Evolutionary conservation across 768 basidiomycete genomes (phyloP).

Genomic region (Serendipita sp.): DNA sequence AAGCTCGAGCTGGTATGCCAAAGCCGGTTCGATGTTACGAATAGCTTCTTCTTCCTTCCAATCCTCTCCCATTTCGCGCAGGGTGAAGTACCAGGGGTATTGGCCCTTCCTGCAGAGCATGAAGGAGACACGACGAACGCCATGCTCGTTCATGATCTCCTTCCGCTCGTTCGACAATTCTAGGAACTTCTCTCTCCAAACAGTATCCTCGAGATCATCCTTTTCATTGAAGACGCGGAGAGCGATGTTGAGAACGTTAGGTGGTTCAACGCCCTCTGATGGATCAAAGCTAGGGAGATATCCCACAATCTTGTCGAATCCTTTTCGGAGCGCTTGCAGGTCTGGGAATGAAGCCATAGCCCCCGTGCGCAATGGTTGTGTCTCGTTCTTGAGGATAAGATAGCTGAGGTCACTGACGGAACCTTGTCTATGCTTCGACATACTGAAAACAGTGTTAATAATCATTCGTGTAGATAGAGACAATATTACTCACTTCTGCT

Average conservation of each 20-base stretch:
- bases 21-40: slow-evolving; percentile 93
- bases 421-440: slow-evolving; percentile 59
- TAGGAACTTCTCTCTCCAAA: slow-evolving; percentile 57
- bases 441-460: slow-evolving; percentile 13
- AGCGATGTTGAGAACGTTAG: slow-evolving; percentile 89
- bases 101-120: slow-evolving; percentile 79
- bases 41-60: slow-evolving; percentile 96
- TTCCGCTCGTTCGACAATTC: slow-evolving; percentile 55
- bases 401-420: slow-evolving; percentile 94
- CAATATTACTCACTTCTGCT: slow-evolving; percentile 12
- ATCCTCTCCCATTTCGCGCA: slow-evolving; percentile 50
- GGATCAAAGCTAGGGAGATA: slow-evolving; percentile 60
- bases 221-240: slow-evolving; percentile 72
- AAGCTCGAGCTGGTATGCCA: slow-evolving; percentile 95
- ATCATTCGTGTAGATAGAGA: background rate
- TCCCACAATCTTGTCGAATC: slow-evolving; percentile 57
- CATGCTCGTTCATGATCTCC: slow-evolving; percentile 46
- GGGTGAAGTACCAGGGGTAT: slow-evolving; percentile 89
- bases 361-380: slow-evolving; percentile 80
- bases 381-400: slow-evolving; percentile 70
- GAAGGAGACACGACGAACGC: slow-evolving; percentile 83
- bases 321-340: slow-evolving; percentile 44
- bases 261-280: slow-evolving; percentile 54
- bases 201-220: slow-evolving; percentile 60
- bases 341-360: slow-evolving; percentile 84